These are phyloP conservation scores for Pyrus betulifolia DNA, from an alignment of 306 rosid species.

Conservation along the genomic window DNA sequence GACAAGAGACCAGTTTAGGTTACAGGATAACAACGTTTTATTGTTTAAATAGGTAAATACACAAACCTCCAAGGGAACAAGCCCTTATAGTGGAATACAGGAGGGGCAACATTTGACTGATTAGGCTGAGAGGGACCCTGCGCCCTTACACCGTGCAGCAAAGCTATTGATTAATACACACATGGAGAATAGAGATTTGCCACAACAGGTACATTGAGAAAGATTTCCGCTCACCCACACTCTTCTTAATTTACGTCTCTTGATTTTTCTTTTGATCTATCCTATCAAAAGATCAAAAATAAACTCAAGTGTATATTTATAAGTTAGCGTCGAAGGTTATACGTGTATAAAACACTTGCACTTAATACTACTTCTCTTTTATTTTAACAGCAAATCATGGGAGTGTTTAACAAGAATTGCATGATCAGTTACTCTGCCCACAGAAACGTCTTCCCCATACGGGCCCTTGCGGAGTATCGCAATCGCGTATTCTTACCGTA, in stretches of 20 bases:
- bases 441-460: conserved; percentile 63
- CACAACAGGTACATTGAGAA: conserved; percentile 52
- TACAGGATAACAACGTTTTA: not conserved
- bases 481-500: conserved; percentile 21
- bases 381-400: conserved; percentile 41
- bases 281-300: too few relatives aligned
- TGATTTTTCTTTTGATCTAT: too few relatives aligned
- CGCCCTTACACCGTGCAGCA: conserved; percentile 55
- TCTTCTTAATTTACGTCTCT: too few relatives aligned
- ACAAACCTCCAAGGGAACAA: conserved; percentile 49
- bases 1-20: not conserved
- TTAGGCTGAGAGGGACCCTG: conserved; percentile 48
- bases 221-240: too few relatives aligned
- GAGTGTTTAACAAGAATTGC: conserved; percentile 52
- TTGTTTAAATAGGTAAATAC: conserved; percentile 36
- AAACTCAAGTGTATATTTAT: too few relatives aligned
- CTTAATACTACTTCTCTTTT: not conserved
- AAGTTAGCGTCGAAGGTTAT: too few relatives aligned
- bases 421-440: conserved; percentile 50
- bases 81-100: conserved; percentile 55
- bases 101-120: conserved; percentile 39
- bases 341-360: not conserved
- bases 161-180: conserved; percentile 51
- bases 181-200: conserved; percentile 53
- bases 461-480: conserved; percentile 62